phyloP scores from a whole-genome alignment of 2,329 filamentous ascomycete genomes.

The Neophaeococcomyces mojaviensis region DNA sequence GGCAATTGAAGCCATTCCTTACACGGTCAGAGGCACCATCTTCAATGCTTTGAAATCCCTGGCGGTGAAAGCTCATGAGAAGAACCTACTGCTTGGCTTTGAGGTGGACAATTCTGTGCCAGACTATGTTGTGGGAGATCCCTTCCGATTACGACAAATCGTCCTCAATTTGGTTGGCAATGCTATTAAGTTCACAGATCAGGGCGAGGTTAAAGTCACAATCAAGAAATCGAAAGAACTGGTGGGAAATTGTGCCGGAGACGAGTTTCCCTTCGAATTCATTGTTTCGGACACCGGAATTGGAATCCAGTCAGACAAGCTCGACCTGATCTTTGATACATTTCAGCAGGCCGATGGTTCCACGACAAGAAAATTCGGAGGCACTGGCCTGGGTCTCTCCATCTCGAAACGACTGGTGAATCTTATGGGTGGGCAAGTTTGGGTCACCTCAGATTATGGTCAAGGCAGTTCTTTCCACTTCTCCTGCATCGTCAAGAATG shows the following conservation, averaged over 20 bases:
- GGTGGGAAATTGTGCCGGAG: constrained; percentile 48
- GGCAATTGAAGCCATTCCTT: constrained; percentile 97
- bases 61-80: constrained; percentile 95
- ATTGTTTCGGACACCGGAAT: constrained; percentile 94
- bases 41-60: constrained; percentile 96
- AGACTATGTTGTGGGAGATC: constrained; percentile 91
- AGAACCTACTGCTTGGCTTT: constrained; percentile 85
- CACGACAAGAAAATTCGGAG: constrained; percentile 91
- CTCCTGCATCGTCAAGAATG: constrained; percentile 82
- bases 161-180: constrained; percentile 97
- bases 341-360: constrained; percentile 98
- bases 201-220: constrained; percentile 91
- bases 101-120: constrained; percentile 88
- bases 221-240: constrained; percentile 62
- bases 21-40: constrained; percentile 85
- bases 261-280: constrained; percentile 91
- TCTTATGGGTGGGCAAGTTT: constrained; percentile 91
- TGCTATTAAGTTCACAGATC: constrained; percentile 97
- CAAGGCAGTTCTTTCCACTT: constrained; percentile 94
- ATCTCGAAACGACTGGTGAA: constrained; percentile 94
- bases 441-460: constrained; percentile 88
- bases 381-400: constrained; percentile 85
- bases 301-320: constrained; percentile 88
- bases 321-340: constrained; percentile 95
- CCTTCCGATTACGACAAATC: constrained; percentile 91